Evolutionary conservation across 2,329 filamentous ascomycete species (phyloP), one percentile per base, ranked within the genome.

Genomic region (Colletotrichum sp.): DNA sequence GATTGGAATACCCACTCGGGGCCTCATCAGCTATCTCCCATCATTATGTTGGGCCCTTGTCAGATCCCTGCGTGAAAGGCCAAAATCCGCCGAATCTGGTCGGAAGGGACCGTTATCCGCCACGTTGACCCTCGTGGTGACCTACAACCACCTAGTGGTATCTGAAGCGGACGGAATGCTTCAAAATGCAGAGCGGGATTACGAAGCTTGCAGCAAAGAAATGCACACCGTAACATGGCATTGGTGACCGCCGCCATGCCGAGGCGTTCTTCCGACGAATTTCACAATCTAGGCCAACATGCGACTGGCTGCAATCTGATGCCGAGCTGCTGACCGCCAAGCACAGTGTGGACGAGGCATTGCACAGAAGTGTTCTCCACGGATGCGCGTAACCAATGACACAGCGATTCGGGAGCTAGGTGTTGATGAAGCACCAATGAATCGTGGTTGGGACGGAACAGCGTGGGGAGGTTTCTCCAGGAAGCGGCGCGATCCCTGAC

Each of bases 61-160:
- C 21, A 32, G 28, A 36, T 13, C 44, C 69, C 69, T 72, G 69
- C 21, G 36, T 26, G 12, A n/a, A 36, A 9, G 49, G 26, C 60
- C 28, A 26, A 34, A 49, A 21, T 30, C 59, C 16, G 16, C n/a
- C 21, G n/a, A 55, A 36, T 60, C 34, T 60, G 16, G 34, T 66
- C 60, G 34, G 72, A 44, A 75, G 34, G 21, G 68, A 55, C 68
- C 72, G 49, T 60, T 65, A 59, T 65, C 72, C 62, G 72, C 62
- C 68, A 67, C 68, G 28, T 57, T 36, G 34, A 28, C 9, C 36
- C 18, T 66, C 21, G 44, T 57, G 21, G 15, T 68, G 65, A 32
- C n/a, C 30, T 55, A 26, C 24, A 16, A 49, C 18, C 39, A 5
- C 21, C 24, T 4, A 28, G 3, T 59, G 55, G 55, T 16, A 28